Conservation (phyloP, 768 basidiomycete genomes). For the Glaciozyma martinii region DNA sequence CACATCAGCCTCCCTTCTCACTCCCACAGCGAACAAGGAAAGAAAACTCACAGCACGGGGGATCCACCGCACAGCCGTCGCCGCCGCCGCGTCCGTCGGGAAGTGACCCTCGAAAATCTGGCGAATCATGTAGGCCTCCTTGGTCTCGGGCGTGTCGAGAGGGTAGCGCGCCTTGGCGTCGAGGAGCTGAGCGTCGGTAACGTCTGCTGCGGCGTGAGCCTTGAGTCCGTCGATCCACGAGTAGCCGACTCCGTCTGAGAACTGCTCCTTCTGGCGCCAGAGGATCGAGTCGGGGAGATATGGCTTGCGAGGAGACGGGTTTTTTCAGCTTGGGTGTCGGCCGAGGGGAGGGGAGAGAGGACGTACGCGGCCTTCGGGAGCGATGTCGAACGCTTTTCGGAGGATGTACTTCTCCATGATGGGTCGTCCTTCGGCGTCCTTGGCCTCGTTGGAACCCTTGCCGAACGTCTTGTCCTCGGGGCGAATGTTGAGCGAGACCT, state of each 20-base stretch:
- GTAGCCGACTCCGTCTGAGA: conserved; percentile 61
- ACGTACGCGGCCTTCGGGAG: conserved; percentile 48
- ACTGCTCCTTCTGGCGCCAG: conserved; percentile 99
- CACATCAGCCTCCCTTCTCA: background rate
- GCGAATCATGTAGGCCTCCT: conserved; percentile 89
- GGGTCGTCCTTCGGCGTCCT: conserved; percentile 77
- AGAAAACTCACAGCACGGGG: conserved; percentile 37
- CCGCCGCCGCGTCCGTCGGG: conserved; percentile 73
- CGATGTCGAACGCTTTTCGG: conserved; percentile 86
- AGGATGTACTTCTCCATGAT: conserved; percentile 99
- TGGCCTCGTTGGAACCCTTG: conserved; percentile 63
- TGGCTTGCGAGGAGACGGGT: conserved; percentile 46
- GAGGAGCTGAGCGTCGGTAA: conserved; percentile 75
- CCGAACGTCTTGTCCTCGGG: conserved; percentile 78
- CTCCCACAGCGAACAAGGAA: background rate
- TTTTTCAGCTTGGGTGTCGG: too few relatives aligned
- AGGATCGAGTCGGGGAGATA: conserved; percentile 90
- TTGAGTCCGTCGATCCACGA: conserved; percentile 59
- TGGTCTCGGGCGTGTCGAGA: conserved; percentile 78
- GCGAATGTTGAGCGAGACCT: conserved; percentile 83
- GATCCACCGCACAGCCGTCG: conserved; percentile 74
- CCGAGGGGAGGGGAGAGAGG: background rate
- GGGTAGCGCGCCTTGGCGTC: conserved; percentile 66
- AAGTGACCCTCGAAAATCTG: conserved; percentile 84
- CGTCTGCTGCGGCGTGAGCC: conserved; percentile 61